phyloP scores from a whole-genome alignment of 139 green algal species.

The Chlamydomonas sphaeroides region DNA sequence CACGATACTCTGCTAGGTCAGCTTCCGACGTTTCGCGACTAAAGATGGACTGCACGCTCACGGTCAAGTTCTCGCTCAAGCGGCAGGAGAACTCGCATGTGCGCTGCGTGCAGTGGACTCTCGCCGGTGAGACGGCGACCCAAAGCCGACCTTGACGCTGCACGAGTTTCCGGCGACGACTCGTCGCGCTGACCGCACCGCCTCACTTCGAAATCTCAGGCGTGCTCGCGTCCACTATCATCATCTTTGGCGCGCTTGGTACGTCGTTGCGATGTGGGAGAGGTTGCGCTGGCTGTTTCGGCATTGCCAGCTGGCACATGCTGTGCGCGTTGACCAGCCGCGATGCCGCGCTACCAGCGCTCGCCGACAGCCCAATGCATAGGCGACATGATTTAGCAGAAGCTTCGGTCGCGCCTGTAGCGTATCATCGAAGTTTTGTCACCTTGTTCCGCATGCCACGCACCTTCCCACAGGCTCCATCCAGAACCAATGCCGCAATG shows the following conservation, averaged over 20 bases:
- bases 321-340: too few species aligned
- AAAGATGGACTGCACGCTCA: conserved; percentile 3
- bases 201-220: background rate
- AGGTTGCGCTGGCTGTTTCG: background rate
- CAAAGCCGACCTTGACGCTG: background rate
- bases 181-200: too few species aligned
- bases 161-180: background rate
- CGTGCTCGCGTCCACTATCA: background rate
- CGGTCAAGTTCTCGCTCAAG: conserved; percentile 1
- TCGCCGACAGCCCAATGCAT: too few species aligned
- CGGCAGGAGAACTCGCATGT: background rate
- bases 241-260: background rate
- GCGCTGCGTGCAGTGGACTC: conserved; percentile 4
- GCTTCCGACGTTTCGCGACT: background rate
- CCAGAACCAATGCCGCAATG: conserved; percentile 17
- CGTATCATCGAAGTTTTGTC: background rate
- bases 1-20: too few species aligned
- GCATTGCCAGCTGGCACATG: too few species aligned
- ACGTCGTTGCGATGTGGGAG: background rate
- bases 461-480: background rate
- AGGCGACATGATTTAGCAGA: too few species aligned
- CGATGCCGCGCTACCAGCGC: too few species aligned
- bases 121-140: background rate
- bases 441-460: background rate
- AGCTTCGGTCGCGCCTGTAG: too few species aligned